Evolutionary conservation across 345 rosid genomes (phyloP).

Genomic region (Eucalyptus regnans): DNA sequence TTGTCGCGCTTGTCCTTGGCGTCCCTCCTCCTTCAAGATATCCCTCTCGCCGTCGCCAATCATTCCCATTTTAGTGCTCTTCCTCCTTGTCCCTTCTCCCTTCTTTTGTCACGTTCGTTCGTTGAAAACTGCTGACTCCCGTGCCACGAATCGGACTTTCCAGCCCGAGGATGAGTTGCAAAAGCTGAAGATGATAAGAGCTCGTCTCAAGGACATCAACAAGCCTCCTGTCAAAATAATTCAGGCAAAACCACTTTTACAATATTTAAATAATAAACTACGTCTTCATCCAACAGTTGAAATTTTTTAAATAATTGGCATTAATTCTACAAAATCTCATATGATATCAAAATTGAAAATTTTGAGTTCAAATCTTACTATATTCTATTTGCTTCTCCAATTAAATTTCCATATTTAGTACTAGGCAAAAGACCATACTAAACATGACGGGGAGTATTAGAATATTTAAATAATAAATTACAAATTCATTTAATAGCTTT

Average conservation of each 20-base stretch:
- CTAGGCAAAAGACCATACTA: no score
- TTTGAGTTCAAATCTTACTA: neutral
- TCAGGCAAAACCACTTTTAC: constrained; percentile 31
- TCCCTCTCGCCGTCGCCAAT: neutral
- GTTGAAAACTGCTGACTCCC: constrained; percentile 14
- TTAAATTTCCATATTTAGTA: no score
- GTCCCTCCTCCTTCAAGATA: neutral
- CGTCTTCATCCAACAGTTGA: fast-evolving
- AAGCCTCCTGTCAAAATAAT: constrained; percentile 78
- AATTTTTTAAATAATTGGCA: no score
- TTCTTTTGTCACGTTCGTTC: constrained; percentile 29
- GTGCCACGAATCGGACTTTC: constrained; percentile 45
- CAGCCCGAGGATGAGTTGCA: constrained; percentile 51
- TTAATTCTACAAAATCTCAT: fast-evolving
- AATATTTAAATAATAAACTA: no score
- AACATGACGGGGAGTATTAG: no score
- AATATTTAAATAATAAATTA: no score
- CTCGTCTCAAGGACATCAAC: constrained; percentile 66
- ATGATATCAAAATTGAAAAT: no score
- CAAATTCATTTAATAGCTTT: fast-evolving
- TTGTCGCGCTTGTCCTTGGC: neutral
- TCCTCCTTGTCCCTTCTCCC: constrained; percentile 34
- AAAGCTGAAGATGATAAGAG: constrained; percentile 40
- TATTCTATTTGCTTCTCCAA: fast-evolving
- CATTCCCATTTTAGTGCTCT: constrained; percentile 23